Conservation (phyloP, 257 asterid genomes). For the Craterostigma plantagineum region DNA sequence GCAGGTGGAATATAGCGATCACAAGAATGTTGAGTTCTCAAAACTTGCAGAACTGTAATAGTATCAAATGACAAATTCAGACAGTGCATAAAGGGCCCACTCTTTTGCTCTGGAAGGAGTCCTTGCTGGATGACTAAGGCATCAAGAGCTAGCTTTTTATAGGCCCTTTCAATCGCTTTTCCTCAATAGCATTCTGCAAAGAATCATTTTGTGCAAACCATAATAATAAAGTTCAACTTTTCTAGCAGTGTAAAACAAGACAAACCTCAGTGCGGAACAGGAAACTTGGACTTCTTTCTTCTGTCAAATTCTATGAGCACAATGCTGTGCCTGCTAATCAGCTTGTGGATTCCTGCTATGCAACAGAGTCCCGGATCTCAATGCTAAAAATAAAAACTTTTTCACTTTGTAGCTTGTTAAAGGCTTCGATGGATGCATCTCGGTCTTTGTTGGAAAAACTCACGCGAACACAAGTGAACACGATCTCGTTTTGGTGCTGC, state of each 20-base stretch:
- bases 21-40: too few species aligned
- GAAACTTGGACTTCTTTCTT: conserved; percentile 97
- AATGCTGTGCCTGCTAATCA: conserved; percentile 97
- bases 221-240: not conserved
- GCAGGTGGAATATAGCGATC: conserved; percentile 42
- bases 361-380: conserved; percentile 7
- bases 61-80: conserved; percentile 9
- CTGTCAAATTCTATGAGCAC: conserved; percentile 99
- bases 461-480: too few species aligned
- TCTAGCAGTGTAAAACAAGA: conserved; percentile 3
- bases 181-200: conserved; percentile 85
- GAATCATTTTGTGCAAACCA: conserved; percentile 10
- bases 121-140: conserved; percentile 99
- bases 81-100: conserved; percentile 26
- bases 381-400: conserved; percentile 8
- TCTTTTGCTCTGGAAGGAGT: conserved; percentile 83
- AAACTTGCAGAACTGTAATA: not conserved
- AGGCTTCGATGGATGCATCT: conserved; percentile 90
- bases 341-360: conserved; percentile 92
- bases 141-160: conserved; percentile 99
- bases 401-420: conserved; percentile 88
- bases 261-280: conserved; percentile 97
- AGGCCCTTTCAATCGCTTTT: conserved; percentile 97
- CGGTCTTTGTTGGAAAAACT: too few species aligned
- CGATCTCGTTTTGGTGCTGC: too few species aligned